Conservation (phyloP, 768 basidiomycete genomes). For the Flagelloscypha sp. region DNA sequence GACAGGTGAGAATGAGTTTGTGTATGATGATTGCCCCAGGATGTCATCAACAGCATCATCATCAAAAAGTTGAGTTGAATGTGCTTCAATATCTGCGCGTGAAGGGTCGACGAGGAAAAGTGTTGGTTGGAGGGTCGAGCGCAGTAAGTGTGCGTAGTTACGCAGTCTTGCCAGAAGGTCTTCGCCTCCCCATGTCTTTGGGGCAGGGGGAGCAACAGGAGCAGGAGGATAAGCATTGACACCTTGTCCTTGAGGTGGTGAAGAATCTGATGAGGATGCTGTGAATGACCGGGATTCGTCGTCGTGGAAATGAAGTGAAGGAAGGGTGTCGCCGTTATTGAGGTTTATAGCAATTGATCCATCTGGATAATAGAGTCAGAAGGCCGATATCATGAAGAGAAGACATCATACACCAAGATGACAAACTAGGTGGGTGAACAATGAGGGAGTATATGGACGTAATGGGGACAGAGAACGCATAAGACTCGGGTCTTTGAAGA, state of each 20-base stretch:
- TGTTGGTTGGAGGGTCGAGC: slow-evolving; percentile 77
- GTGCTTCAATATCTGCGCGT: slow-evolving; percentile 84
- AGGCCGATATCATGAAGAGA: slow-evolving; percentile 12
- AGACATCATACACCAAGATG: slow-evolving; percentile 64
- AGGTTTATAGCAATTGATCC: slow-evolving; percentile 87
- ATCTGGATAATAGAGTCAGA: slow-evolving; percentile 35
- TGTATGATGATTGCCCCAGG: slow-evolving; percentile 67
- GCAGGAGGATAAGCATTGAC: slow-evolving; percentile 58
- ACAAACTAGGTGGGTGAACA: slow-evolving; percentile 74
- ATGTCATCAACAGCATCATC: slow-evolving; percentile 88
- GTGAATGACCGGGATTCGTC: slow-evolving; percentile 85
- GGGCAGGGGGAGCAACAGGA: slow-evolving; percentile 37
- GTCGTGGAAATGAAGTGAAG: slow-evolving; percentile 92
- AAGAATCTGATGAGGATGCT: slow-evolving; percentile 31
- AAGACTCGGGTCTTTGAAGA: slow-evolving; percentile 76
- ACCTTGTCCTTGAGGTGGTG: slow-evolving; percentile 26
- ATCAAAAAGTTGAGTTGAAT: slow-evolving; percentile 75
- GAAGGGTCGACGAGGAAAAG: slow-evolving; percentile 92
- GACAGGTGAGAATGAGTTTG: slow-evolving; percentile 71
- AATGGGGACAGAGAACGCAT: slow-evolving; percentile 91
- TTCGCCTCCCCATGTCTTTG: slow-evolving; percentile 79
- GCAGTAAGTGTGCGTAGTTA: slow-evolving; percentile 71
- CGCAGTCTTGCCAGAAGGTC: slow-evolving; percentile 72
- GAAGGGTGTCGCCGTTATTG: slow-evolving; percentile 76
- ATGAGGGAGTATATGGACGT: slow-evolving; percentile 85